Percentiles rank a stretch among this genome's conserved stretches.
phyloP scores from a whole-genome alignment of 176 grass and related monocot genomes.

The Carex scoparia region DNA sequence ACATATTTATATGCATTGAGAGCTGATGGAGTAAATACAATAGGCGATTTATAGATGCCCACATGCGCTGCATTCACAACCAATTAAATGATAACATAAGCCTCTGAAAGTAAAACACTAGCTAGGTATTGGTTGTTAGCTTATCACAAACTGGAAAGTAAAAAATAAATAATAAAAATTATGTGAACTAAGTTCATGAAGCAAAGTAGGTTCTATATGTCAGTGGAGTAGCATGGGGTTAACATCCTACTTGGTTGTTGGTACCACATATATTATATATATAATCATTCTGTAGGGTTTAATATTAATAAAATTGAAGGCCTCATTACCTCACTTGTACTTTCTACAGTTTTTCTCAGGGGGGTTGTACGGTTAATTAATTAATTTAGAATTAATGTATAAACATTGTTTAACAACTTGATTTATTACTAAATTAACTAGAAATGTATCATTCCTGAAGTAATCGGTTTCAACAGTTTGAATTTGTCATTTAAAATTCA shows the following conservation, averaged over 20 bases:
- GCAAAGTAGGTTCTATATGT: neutral
- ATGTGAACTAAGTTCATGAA: neutral
- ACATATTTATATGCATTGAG: neutral
- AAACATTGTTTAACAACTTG: too few relatives aligned
- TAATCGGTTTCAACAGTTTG: too few relatives aligned
- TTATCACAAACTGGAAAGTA: neutral
- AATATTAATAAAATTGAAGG: neutral
- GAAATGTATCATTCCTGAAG: too few relatives aligned
- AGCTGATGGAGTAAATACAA: neutral
- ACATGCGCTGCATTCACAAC: neutral
- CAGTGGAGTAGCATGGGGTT: neutral
- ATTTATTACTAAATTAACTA: too few relatives aligned
- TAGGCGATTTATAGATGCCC: neutral
- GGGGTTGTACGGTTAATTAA: neutral
- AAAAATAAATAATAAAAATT: neutral
- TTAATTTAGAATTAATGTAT: too few relatives aligned
- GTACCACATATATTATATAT: neutral
- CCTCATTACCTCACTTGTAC: neutral
- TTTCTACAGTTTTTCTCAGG: neutral
- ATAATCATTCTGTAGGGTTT: neutral
- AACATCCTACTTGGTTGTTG: neutral
- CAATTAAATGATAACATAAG: constrained; percentile 1
- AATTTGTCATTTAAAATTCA: too few relatives aligned
- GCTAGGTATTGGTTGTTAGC: neutral
- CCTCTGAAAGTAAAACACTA: neutral